Conservation (phyloP, 2,329 filamentous ascomycete species). For the Capronia coronata region DNA sequence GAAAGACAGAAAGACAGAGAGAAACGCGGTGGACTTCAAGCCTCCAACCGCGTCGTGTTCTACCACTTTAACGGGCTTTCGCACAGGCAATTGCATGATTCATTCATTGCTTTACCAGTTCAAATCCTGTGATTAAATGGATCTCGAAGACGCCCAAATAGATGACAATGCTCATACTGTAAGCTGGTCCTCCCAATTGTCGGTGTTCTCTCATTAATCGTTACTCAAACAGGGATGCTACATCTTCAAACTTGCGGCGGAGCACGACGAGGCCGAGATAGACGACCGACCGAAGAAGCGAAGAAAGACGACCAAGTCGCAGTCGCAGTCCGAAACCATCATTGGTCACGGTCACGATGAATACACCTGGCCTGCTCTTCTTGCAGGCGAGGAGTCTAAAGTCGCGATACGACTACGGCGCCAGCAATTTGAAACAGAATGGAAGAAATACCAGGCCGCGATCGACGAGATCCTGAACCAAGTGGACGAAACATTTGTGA, state of each 20-base stretch:
- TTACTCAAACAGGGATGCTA: conserved; percentile 24
- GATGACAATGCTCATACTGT: conserved; percentile 20
- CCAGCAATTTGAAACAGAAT: conserved; percentile 36
- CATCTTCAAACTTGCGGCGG: conserved; percentile 23
- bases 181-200: neutral
- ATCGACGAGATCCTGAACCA: conserved; percentile 38
- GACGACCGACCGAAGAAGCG: conserved; percentile 50
- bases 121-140: conserved; percentile 7
- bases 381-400: conserved; percentile 36
- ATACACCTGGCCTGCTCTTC: conserved; percentile 34
- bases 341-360: conserved; percentile 20
- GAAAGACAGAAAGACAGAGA: neutral
- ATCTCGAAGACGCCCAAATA: conserved; percentile 6
- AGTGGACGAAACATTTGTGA: conserved; percentile 37
- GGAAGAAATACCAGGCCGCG: conserved; percentile 36
- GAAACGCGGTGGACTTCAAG: too few species aligned
- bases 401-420: conserved; percentile 34
- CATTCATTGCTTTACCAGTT: too few species aligned
- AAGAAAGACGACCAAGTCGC: conserved; percentile 47
- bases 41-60: conserved; percentile 2
- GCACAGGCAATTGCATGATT: neutral
- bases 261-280: conserved; percentile 13
- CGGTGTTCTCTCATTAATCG: neutral
- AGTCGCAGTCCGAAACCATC: conserved; percentile 6
- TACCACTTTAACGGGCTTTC: neutral